Conservation (phyloP, 1,284 basidiomycete species). For the Entoloma clypeatum region DNA sequence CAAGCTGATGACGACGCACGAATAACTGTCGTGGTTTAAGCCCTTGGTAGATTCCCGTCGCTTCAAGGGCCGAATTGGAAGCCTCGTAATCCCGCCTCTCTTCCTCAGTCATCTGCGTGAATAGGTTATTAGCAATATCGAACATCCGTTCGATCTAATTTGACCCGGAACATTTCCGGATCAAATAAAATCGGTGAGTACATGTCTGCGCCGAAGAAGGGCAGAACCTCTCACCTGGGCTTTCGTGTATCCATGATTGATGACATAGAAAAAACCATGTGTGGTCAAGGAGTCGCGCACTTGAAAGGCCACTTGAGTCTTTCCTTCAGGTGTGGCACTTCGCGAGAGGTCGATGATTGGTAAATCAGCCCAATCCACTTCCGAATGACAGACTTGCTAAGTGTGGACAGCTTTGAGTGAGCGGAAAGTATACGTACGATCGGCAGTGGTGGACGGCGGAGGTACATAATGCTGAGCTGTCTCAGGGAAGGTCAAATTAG, state of each 20-base stretch:
- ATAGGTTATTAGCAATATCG: constrained; percentile 58
- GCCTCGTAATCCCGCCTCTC: constrained; percentile 52
- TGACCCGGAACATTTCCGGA: neutral
- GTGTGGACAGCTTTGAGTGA: neutral
- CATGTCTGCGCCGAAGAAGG: constrained; percentile 40
- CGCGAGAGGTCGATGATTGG: constrained; percentile 60
- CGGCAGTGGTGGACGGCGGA: constrained; percentile 30
- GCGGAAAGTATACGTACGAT: constrained; percentile 28
- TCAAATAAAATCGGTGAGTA: neutral
- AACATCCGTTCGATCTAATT: constrained; percentile 48
- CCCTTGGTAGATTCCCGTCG: constrained; percentile 50
- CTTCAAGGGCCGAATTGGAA: constrained; percentile 45
- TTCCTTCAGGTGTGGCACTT: constrained; percentile 44
- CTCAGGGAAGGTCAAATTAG: constrained; percentile 21
- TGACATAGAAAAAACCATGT: constrained; percentile 61
- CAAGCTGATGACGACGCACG: constrained; percentile 31
- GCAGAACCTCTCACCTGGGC: constrained; percentile 45
- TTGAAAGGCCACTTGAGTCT: constrained; percentile 42
- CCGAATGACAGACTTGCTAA: constrained; percentile 1
- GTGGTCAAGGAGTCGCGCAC: constrained; percentile 55
- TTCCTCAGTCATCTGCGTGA: constrained; percentile 45
- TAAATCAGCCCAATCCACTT: constrained; percentile 68
- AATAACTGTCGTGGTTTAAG: constrained; percentile 55
- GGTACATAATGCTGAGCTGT: constrained; percentile 36
- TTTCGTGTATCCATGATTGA: constrained; percentile 53